Conservation (phyloP, 257 asterid genomes). For the Jasminum sambac region DNA sequence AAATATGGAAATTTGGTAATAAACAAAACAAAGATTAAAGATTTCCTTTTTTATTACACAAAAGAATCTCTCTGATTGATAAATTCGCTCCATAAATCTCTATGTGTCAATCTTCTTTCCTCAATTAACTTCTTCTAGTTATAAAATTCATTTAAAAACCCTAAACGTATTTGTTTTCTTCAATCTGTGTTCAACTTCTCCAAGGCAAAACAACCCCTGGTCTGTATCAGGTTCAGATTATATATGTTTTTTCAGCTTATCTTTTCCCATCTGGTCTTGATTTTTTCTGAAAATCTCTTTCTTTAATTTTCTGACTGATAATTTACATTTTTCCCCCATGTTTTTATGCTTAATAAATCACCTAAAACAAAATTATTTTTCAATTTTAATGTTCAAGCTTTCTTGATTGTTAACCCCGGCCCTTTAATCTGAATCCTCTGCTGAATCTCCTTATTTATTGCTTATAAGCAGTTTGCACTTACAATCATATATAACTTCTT, state of each 20-base stretch:
- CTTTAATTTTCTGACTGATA: not conserved
- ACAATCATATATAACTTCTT: too few species aligned
- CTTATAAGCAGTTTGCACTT: not conserved
- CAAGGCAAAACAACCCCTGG: constrained; percentile 27
- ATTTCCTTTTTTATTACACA: not conserved
- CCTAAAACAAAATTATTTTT: not conserved
- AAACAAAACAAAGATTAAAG: not conserved
- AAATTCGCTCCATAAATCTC: constrained; percentile 36
- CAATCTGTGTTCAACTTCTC: constrained; percentile 19
- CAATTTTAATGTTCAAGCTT: not conserved
- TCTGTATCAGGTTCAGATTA: constrained; percentile 17
- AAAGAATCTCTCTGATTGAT: constrained; percentile 28
- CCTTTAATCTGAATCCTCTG: not conserved
- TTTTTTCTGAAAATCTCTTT: too few species aligned
- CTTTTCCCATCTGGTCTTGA: not conserved
- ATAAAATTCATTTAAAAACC: constrained; percentile 14
- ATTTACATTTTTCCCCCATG: not conserved
- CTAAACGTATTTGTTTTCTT: constrained; percentile 1
- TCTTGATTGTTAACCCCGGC: not conserved
- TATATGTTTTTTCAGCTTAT: not conserved
- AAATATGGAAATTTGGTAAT: not conserved
- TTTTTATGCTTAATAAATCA: not conserved
- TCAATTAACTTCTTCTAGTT: not conserved
- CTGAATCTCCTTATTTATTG: not conserved
- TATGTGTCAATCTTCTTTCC: constrained; percentile 11